A percentile compares a stretch with the other conserved stretches of the same genome.
These are phyloP conservation scores for Stagonosporopsis tanaceti DNA, from an alignment of 2,329 filamentous ascomycete species.

Conservation along the genomic window DNA sequence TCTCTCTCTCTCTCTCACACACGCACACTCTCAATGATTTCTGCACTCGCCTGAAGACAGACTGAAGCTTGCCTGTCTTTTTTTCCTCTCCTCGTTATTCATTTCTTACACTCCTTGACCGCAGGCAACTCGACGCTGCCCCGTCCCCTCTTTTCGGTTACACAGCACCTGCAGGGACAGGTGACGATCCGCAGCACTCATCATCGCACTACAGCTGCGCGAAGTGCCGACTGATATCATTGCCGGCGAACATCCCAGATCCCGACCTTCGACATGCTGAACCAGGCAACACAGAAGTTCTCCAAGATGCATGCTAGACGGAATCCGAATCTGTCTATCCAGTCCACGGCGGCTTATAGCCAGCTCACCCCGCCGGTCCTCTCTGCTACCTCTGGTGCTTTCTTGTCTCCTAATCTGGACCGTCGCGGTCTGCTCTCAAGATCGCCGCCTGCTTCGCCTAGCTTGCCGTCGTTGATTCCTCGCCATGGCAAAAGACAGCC, in stretches of 20 bases:
- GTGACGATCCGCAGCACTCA: slow-evolving; percentile 23
- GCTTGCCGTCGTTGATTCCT: slow-evolving; percentile 72
- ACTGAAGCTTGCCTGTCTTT: slow-evolving; percentile 15
- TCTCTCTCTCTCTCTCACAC: slow-evolving; percentile 19
- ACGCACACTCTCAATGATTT: slow-evolving; percentile 22
- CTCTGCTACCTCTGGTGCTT: slow-evolving; percentile 47
- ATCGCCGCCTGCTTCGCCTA: slow-evolving; percentile 74
- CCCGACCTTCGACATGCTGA: slow-evolving; percentile 41
- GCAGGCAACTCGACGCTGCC: slow-evolving; percentile 23
- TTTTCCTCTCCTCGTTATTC: slow-evolving; percentile 30
- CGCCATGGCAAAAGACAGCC: slow-evolving; percentile 69
- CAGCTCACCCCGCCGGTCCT: slow-evolving; percentile 41
- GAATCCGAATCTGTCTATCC: slow-evolving; percentile 57
- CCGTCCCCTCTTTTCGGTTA: slow-evolving; percentile 21
- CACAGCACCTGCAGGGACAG: slow-evolving; percentile 39
- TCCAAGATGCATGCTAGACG: slow-evolving; percentile 56
- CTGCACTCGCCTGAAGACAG: slow-evolving; percentile 8
- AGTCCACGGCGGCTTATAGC: slow-evolving; percentile 49
- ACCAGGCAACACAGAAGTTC: slow-evolving; percentile 45
- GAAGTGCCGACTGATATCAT: slow-evolving; percentile 14
- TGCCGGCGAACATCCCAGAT: slow-evolving; percentile 4
- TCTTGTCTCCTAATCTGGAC: slow-evolving; percentile 46
- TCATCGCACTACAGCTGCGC: slow-evolving; percentile 23
- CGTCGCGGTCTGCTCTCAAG: slow-evolving; percentile 69
- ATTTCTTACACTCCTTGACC: slow-evolving; percentile 20